Evolutionary conservation across 768 basidiomycete genomes (phyloP), one percentile per base, ranked within the genome.

Genomic region (Cystobasidium onofrii): DNA sequence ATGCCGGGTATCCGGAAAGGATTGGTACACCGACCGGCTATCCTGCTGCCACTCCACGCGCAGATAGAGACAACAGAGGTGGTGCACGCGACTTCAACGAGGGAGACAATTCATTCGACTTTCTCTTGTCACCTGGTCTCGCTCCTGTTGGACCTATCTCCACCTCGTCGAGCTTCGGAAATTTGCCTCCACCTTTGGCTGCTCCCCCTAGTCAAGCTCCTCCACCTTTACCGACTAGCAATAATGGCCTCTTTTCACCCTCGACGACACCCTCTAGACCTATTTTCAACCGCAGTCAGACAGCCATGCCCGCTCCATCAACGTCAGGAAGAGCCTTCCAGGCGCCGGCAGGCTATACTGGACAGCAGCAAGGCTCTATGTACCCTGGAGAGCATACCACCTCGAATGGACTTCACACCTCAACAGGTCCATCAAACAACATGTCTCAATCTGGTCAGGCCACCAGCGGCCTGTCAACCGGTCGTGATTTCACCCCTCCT

Each of bases 101-200:
- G 12, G 31, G 27, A 27, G 69, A 71, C 69, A n/a, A 36, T n/a
- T 55, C 69, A 2, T 61, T 71, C n/a, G 69, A 71, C 55, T 61
- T 57, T 23, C 54, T 71, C 20, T 39, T 71, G 18, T 71, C 69
- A 9, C 69, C 69, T 33, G 69, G 54, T 18, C 43, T 71, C 15
- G 69, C 69, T 34, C 69, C 69, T n/a, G 69, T 71, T 12, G 69
- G 69, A 3, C 69, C 69, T 27, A 71, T 71, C 29, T 71, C 69
- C 4, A 46, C 41, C 18, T 55, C 69, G 12, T 71, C 25, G 18
- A 67, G 44, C 65, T 29, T 31, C 46, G 46, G 46, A n/a, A 50
- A 50, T 50, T 20, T 50, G 15, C 36, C 44, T 31, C 52, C 33
- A 71, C 65, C 65, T 33, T 52, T 67, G 20, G 44, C 65, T 12